Base-by-base conservation (phyloP, 2,329 filamentous ascomycete species). In the Fusarium verrucosum region DNA sequence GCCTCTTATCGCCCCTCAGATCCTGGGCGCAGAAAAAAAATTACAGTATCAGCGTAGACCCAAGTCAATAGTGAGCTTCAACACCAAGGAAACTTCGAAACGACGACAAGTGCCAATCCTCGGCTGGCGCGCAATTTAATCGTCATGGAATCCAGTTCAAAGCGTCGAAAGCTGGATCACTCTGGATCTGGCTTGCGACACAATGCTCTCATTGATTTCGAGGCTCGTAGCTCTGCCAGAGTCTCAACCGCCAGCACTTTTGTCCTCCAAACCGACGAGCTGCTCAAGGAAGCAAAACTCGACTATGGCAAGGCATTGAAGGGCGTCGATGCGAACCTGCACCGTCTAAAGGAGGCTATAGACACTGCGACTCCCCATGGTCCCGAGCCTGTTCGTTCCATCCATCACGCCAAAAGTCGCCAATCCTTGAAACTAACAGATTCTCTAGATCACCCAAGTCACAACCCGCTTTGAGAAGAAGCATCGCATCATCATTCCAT, bases 401-500 rank as follows among this genome's bases (percentile, higher is more conserved):
- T 42, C 40, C 19, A 23, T 20, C 13, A 13, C n/a, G 13, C 9
- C n/a, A 28, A 26, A 37, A n/a, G n/a, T n/a, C 28, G 16, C 11
- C 16, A 11, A 28, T 22, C 10, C 28, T 47, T 16, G 11, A 23
- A 32, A 47, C 65, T 71, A 62, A 74, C 37, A 33, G 19, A 37
- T n/a, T 45, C 58, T 43, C 40, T 66, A 92, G 90, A 84, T 95
- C 49, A 69, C 78, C 30, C 87, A 95, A 69, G 92, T 92, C 10
- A 82, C 81, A 0, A 81, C 88, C 72, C 86, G 84, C 60, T 84
- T 92, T 70, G 87, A 91, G 68, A 89, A 88, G 75, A 82, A 83
- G 36, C 82, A 88, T 72, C 87, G 86, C 44, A 83, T 96, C 56
- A 77, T 81, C n/a, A 85, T 97, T 43, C 95, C 95, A 1, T 97